Evolutionary conservation across 2,329 filamentous ascomycete species (phyloP).

Genomic region (Fusarium pseudoanthophilum): DNA sequence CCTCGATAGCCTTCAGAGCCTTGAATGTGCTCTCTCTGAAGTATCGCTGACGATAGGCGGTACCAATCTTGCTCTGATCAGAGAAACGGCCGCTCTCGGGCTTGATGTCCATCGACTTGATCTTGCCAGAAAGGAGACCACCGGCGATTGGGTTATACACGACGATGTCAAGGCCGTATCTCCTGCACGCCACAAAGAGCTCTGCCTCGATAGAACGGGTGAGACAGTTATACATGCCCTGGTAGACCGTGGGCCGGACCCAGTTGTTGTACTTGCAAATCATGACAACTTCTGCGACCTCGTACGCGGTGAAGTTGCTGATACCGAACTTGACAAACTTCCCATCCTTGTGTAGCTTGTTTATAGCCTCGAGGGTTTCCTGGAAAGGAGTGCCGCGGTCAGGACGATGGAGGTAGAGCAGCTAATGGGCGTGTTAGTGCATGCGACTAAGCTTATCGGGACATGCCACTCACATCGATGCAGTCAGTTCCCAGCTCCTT

Average conservation of each 20-base stretch:
- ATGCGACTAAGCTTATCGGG: background rate
- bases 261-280: slow-evolving; percentile 82
- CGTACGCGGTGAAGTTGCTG: slow-evolving; percentile 86
- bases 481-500: slow-evolving; percentile 77
- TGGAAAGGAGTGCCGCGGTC: slow-evolving; percentile 77
- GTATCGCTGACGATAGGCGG: slow-evolving; percentile 74
- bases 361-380: slow-evolving; percentile 80
- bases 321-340: slow-evolving; percentile 86
- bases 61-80: slow-evolving; percentile 63
- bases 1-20: slow-evolving; percentile 75
- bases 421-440: slow-evolving; percentile 37
- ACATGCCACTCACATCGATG: slow-evolving; percentile 67
- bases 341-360: slow-evolving; percentile 85
- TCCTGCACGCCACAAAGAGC: slow-evolving; percentile 76
- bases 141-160: slow-evolving; percentile 86
- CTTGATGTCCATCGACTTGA: slow-evolving; percentile 71
- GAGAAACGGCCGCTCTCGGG: slow-evolving; percentile 78
- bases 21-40: slow-evolving; percentile 73
- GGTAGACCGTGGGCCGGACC: slow-evolving; percentile 86
- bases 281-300: slow-evolving; percentile 86
- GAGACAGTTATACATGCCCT: slow-evolving; percentile 88
- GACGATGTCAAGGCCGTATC: slow-evolving; percentile 82
- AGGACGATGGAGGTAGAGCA: slow-evolving; percentile 54
- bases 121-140: slow-evolving; percentile 82
- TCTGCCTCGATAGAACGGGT: slow-evolving; percentile 80